Evolutionary conservation across 345 rosid species (phyloP), one percentile per base, ranked within the genome.

Genomic region (Eucalyptus tenuipes): DNA sequence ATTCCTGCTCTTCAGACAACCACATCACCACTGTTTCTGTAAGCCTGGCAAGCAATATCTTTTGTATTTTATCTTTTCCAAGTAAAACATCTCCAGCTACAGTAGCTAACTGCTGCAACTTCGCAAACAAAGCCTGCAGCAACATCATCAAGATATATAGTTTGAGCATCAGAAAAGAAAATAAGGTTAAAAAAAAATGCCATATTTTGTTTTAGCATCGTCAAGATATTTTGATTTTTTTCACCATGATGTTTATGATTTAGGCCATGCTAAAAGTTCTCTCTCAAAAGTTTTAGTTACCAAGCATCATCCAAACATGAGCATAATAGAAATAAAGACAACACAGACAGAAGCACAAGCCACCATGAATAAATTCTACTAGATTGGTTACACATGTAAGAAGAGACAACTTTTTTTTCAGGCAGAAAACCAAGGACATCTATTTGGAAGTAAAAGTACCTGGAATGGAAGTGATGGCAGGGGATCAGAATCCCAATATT

Each of bases 21-120:
- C 99, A 97, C 90, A 98, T 98, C 68, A 98, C 92, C 87, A 98
- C 98, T 25, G 99, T 98, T 91, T 98, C 99, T 4, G 99, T 98
- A 88, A 98, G 91, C 92, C 99, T 95, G 45, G 99, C 99, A 25
- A 98, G 97, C 91, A 98, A 91, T 91, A 93, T 92, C 91, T 98
- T 98, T 90, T 98, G 99, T 90, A 98, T 92, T 90, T 96, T 98
- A 89, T 97, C 99, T 93, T 93, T 98, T 71, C 97, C 99, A 61
- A 93, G 94, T 64, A 98, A 92, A 85, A 98, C 97, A 92, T 98
- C 99, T 49, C 99, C 99, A 64, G 99, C 99, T 80, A 98, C 97
- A 57, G 93, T 95, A 68, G 99, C 98, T 88, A 98, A 91, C 93
- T 98, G 99, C 93, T 98, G 99, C 91, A 98, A 92, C 93, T 95